Evolutionary conservation across 2,329 filamentous ascomycete genomes (phyloP).

Genomic region (Septoria petroselini): DNA sequence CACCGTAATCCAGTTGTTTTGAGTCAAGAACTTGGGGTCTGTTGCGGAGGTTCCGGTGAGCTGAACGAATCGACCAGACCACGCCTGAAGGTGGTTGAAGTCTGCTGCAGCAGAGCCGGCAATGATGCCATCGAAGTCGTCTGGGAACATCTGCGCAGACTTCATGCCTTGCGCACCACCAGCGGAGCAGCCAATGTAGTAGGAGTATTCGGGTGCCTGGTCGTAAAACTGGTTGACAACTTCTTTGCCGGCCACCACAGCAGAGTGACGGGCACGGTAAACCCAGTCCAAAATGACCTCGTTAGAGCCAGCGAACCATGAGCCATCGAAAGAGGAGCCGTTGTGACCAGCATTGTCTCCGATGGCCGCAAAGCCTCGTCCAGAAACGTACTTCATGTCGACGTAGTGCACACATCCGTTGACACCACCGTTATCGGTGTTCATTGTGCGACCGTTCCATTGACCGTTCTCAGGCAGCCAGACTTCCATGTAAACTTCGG

Average conservation of each 20-base stretch:
- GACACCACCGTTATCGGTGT: slow-evolving; percentile 38
- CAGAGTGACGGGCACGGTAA: slow-evolving; percentile 36
- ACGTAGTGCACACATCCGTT: slow-evolving; percentile 37
- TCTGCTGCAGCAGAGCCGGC: slow-evolving; percentile 46
- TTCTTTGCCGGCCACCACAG: slow-evolving; percentile 36
- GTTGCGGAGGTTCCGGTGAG: slow-evolving; percentile 42
- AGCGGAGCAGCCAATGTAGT: slow-evolving; percentile 50
- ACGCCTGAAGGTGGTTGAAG: slow-evolving; percentile 45
- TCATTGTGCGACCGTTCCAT: slow-evolving; percentile 38
- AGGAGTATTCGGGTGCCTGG: slow-evolving; percentile 42
- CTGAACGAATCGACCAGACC: slow-evolving; percentile 45
- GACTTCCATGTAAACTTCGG: slow-evolving; percentile 46
- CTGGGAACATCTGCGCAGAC: slow-evolving; percentile 45
- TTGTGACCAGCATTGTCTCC: slow-evolving; percentile 39
- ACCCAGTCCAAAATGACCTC: slow-evolving; percentile 36
- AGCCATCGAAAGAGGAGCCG: slow-evolving; percentile 34
- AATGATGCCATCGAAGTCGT: slow-evolving; percentile 51
- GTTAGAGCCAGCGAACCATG: slow-evolving; percentile 33
- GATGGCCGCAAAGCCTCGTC: slow-evolving; percentile 36
- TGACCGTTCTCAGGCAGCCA: slow-evolving; percentile 43
- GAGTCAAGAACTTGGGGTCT: slow-evolving; percentile 43
- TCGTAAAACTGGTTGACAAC: slow-evolving; percentile 41
- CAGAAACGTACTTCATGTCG: slow-evolving; percentile 35
- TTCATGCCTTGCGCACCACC: slow-evolving; percentile 51
- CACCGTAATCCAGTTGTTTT: slow-evolving; percentile 43